A percentile compares a stretch with the other conserved stretches of the same genome.
Conservation (phyloP, 352 stramenopile genomes). For the Phytophthora pistaciae region DNA sequence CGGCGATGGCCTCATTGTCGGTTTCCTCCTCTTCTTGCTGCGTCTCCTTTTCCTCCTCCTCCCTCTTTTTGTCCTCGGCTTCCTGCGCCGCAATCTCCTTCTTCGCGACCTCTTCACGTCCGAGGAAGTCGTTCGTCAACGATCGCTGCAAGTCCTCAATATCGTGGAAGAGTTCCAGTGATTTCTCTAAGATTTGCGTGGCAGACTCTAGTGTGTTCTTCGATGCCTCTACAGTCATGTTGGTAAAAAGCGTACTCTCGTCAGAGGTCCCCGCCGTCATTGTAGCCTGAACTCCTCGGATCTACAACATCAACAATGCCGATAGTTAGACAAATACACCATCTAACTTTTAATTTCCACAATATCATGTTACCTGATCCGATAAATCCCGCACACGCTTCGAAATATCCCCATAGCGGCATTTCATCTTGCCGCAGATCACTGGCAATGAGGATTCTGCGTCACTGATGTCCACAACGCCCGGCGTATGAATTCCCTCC, state of each 20-base stretch:
- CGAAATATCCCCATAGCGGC: constrained; percentile 61
- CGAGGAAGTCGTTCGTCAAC: constrained; percentile 31
- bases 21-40: constrained; percentile 23
- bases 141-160: constrained; percentile 54
- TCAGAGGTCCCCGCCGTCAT: constrained; percentile 25
- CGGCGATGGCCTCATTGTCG: background rate
- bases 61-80: constrained; percentile 17
- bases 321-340: background rate
- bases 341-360: background rate
- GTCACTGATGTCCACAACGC: constrained; percentile 74
- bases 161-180: constrained; percentile 59
- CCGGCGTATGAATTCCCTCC: constrained; percentile 69
- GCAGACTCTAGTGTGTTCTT: constrained; percentile 65
- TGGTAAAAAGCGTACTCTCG: constrained; percentile 48
- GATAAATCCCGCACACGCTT: constrained; percentile 59
- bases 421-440: constrained; percentile 81
- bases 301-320: constrained; percentile 14
- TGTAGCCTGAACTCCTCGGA: constrained; percentile 35
- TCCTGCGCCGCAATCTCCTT: constrained; percentile 35
- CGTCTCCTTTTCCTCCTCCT: constrained; percentile 21
- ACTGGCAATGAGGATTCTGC: constrained; percentile 59
- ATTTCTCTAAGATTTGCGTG: constrained; percentile 63
- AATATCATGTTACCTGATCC: constrained; percentile 45
- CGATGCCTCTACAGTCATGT: constrained; percentile 63
- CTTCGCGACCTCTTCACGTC: constrained; percentile 35